Conservation (phyloP, 768 basidiomycete genomes). For the Mycena pura region DNA sequence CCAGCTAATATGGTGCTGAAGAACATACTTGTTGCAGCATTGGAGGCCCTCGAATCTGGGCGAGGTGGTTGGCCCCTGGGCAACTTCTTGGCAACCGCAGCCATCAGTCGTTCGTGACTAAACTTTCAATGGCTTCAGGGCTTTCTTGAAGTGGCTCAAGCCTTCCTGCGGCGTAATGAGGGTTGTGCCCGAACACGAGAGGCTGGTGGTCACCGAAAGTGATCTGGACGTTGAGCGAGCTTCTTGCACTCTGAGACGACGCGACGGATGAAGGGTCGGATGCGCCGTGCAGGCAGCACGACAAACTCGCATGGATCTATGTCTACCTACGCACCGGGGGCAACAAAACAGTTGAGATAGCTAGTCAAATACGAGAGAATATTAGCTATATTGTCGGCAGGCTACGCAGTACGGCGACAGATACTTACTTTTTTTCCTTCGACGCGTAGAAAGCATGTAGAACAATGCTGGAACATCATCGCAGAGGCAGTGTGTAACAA, state of each 20-base stretch:
- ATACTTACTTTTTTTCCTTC: too few relatives aligned
- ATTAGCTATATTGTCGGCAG: too few relatives aligned
- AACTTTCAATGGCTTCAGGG: constrained; percentile 36
- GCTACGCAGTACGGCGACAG: too few relatives aligned
- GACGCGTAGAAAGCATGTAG: too few relatives aligned
- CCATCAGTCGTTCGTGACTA: constrained; percentile 10
- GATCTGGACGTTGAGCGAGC: constrained; percentile 36
- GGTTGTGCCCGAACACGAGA: constrained; percentile 52
- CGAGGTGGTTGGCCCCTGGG: constrained; percentile 9
- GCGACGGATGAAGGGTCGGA: constrained; percentile 49
- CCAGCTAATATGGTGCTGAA: neutral
- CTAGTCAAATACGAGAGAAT: too few relatives aligned
- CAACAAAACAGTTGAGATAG: too few relatives aligned
- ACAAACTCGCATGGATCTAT: too few relatives aligned
- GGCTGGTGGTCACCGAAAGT: constrained; percentile 46
- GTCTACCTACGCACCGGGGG: too few relatives aligned
- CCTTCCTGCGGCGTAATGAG: constrained; percentile 35
- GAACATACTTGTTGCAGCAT: constrained; percentile 18
- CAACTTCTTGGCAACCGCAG: constrained; percentile 10
- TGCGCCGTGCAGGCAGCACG: too few relatives aligned
- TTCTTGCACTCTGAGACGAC: constrained; percentile 30
- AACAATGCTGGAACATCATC: too few relatives aligned
- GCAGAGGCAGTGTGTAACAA: too few relatives aligned
- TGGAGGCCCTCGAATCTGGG: constrained; percentile 24
- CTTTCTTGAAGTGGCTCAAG: constrained; percentile 63